These are phyloP conservation scores for Phyllosticta capitalensis DNA, from an alignment of 2,329 filamentous ascomycete genomes.

Conservation along the genomic window DNA sequence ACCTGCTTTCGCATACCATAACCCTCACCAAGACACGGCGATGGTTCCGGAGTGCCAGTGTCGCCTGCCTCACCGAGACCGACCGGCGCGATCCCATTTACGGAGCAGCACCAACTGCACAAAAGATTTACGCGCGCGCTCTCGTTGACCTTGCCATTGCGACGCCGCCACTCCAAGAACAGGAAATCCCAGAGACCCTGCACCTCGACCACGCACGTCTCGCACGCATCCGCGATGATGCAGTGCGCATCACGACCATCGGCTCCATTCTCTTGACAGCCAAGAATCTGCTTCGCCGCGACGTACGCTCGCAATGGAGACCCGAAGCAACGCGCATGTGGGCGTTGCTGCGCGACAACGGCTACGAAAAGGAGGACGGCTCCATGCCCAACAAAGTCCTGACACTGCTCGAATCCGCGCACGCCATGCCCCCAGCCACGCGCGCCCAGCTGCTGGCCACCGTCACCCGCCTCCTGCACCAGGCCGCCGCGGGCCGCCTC, in stretches of 20 bases:
- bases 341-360: conserved; percentile 48
- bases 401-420: conserved; percentile 40
- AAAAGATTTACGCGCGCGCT: conserved; percentile 67
- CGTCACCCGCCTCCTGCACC: conserved; percentile 41
- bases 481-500: conserved; percentile 42
- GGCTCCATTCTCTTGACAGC: conserved; percentile 68
- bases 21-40: conserved; percentile 51
- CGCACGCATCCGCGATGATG: conserved; percentile 44
- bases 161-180: conserved; percentile 44
- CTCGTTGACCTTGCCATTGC: conserved; percentile 67
- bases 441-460: conserved; percentile 35
- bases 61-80: conserved; percentile 56
- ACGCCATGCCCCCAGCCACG: conserved; percentile 40
- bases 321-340: conserved; percentile 63
- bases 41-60: conserved; percentile 57
- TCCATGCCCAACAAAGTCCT: conserved; percentile 35
- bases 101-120: conserved; percentile 50
- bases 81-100: conserved; percentile 60
- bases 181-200: conserved; percentile 63
- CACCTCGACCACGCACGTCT: conserved; percentile 59
- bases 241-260: conserved; percentile 59
- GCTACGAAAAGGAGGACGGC: conserved; percentile 47
- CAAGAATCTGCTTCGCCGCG: conserved; percentile 75
- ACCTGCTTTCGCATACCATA: conserved; percentile 48
- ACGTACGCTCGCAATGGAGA: conserved; percentile 70